Evolutionary conservation across 768 basidiomycete species (phyloP).

Genomic region (Phylloporus sp.): DNA sequence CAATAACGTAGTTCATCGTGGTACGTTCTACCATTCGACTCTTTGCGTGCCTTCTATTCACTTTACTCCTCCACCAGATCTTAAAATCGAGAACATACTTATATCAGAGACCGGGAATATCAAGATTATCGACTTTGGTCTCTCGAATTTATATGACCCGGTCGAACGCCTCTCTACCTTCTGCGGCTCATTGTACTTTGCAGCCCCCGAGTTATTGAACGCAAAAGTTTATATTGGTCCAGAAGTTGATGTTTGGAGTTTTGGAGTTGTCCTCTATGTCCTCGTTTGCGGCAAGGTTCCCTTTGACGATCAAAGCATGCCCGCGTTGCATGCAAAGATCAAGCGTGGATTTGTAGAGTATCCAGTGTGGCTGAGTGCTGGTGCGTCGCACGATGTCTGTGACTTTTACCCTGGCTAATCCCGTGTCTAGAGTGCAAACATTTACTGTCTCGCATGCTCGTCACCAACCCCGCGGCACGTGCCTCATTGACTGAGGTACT

Average conservation of each 20-base stretch:
- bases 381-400: constrained; percentile 43
- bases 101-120: constrained; percentile 98
- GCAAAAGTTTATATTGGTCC: constrained; percentile 96
- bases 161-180: constrained; percentile 82
- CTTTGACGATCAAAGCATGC: constrained; percentile 99
- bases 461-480: constrained; percentile 84
- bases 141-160: constrained; percentile 94
- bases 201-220: constrained; percentile 95
- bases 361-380: constrained; percentile 92
- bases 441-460: constrained; percentile 90
- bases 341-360: constrained; percentile 97
- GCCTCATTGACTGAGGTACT: constrained; percentile 84
- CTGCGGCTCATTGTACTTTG: constrained; percentile 97
- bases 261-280: constrained; percentile 96
- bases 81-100: constrained; percentile 99
- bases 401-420: constrained; percentile 8
- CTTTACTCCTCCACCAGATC: constrained; percentile 42
- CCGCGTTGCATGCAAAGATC: constrained; percentile 97
- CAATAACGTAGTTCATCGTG: constrained; percentile 96
- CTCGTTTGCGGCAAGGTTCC: constrained; percentile 98
- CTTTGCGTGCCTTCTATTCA: constrained; percentile 5
- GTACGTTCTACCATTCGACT: constrained; percentile 33
- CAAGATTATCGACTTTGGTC: constrained; percentile 99
- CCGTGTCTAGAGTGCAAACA: constrained; percentile 83
- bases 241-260: constrained; percentile 99